Evolutionary conservation across 768 basidiomycete species (phyloP).

Genomic region (Hypholoma sublateritium): DNA sequence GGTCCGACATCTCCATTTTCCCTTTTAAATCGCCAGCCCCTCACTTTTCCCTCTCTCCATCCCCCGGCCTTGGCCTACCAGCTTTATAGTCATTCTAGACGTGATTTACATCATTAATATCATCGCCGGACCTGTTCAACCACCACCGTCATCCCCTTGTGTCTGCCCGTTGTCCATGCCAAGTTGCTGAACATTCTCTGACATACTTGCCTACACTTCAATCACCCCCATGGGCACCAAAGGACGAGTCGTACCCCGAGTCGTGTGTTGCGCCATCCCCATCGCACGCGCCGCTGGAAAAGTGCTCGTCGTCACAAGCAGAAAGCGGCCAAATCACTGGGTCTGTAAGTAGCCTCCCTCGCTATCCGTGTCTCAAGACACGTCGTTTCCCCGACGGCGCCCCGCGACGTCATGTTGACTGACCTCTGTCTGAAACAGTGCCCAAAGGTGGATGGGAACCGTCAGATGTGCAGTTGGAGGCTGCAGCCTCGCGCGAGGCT

Average conservation of each 20-base stretch:
- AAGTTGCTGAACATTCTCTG: slow-evolving; percentile 21
- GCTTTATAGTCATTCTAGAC: slow-evolving; percentile 15
- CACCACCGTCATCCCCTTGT: background rate
- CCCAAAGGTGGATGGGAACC: slow-evolving; percentile 94
- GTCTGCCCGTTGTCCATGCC: background rate
- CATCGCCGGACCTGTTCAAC: background rate
- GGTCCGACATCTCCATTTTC: slow-evolving; percentile 26
- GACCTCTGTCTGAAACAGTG: slow-evolving; percentile 42
- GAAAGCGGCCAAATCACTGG: slow-evolving; percentile 80
- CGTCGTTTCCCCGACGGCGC: slow-evolving; percentile 1
- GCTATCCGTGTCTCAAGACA: no score
- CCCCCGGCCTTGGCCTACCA: slow-evolving; percentile 8
- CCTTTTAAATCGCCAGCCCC: slow-evolving; percentile 15
- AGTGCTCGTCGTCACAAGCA: slow-evolving; percentile 81
- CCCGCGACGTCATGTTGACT: slow-evolving; percentile 6
- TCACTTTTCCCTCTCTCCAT: slow-evolving; percentile 9
- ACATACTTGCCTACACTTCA: slow-evolving; percentile 13
- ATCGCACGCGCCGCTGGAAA: slow-evolving; percentile 73
- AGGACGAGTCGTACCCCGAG: slow-evolving; percentile 77
- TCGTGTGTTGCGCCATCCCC: slow-evolving; percentile 91
- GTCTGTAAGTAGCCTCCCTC: slow-evolving; percentile 77
- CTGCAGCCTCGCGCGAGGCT: slow-evolving; percentile 89
- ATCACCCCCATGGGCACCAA: slow-evolving; percentile 53
- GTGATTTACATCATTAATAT: slow-evolving; percentile 14
- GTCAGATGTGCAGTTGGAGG: slow-evolving; percentile 78